These are phyloP conservation scores for Omphalotus olearius DNA, from an alignment of 1,284 basidiomycete species.

Conservation along the genomic window DNA sequence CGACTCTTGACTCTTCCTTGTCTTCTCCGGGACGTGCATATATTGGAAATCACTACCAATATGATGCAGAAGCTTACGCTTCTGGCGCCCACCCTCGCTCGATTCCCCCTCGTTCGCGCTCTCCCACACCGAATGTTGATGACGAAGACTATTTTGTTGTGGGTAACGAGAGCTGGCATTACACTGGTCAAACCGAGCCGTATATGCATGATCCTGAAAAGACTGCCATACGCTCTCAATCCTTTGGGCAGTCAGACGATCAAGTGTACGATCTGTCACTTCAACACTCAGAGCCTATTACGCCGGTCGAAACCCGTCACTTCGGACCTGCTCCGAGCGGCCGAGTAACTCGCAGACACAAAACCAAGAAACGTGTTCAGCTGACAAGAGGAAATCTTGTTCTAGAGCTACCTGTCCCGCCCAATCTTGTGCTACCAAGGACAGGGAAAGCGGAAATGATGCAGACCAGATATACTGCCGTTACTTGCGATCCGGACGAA, in stretches of 20 bases:
- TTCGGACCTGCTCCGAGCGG: conserved; percentile 86
- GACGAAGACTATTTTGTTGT: conserved; percentile 64
- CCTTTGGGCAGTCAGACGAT: background rate
- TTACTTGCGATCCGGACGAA: conserved; percentile 92
- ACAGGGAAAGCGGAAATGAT: conserved; percentile 82
- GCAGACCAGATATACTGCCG: conserved; percentile 81
- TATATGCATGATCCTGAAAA: conserved; percentile 30
- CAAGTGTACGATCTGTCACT: background rate
- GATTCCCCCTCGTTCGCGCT: conserved; percentile 58
- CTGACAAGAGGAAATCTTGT: conserved; percentile 85
- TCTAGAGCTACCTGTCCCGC: conserved; percentile 80
- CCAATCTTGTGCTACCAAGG: conserved; percentile 79
- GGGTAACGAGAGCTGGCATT: conserved; percentile 49
- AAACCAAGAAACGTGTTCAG: conserved; percentile 67
- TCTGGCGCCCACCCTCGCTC: conserved; percentile 53
- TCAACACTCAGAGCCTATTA: conserved; percentile 31
- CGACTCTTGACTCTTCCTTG: background rate
- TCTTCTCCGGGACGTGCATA: conserved; percentile 23
- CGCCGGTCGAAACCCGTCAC: conserved; percentile 66
- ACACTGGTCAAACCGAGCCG: conserved; percentile 36
- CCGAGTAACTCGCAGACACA: conserved; percentile 69
- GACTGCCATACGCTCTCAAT: conserved; percentile 11
- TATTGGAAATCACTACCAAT: conserved; percentile 42
- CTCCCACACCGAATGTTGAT: conserved; percentile 67
- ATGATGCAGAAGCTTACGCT: conserved; percentile 63